These are phyloP conservation scores for Wickerhamiella sorbophila DNA, from an alignment of 805 yeast genomes.

Conservation along the genomic window DNA sequence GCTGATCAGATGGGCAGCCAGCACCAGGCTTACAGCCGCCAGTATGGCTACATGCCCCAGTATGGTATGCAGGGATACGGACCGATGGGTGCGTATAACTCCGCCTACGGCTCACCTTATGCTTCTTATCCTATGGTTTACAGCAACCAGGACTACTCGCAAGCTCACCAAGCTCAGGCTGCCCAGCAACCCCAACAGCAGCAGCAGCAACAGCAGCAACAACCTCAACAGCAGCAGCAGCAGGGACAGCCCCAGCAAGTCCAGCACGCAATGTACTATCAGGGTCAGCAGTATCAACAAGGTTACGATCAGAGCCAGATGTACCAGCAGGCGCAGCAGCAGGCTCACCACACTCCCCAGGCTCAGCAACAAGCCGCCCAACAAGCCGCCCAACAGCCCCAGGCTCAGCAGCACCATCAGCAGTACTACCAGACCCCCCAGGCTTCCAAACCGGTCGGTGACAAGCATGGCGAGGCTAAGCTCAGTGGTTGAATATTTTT, in stretches of 20 bases:
- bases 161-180: conserved; percentile 2
- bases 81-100: conserved; percentile 2
- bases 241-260: conserved; percentile 1
- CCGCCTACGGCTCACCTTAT: conserved; percentile 5
- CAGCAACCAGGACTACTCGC: conserved; percentile 5
- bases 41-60: conserved; percentile 5
- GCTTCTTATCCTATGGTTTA: conserved; percentile 8
- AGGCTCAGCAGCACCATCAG: conserved; percentile 2
- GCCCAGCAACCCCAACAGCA: conserved; percentile 1
- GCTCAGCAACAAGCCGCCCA: background rate
- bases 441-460: background rate
- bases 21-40: conserved; percentile 3
- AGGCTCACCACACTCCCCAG: background rate
- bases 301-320: conserved; percentile 1
- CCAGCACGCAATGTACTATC: conserved; percentile 3
- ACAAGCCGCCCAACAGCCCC: background rate
- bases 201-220: conserved; percentile 2
- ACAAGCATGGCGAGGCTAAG: background rate
- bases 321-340: conserved; percentile 1
- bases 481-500: background rate
- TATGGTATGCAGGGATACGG: conserved; percentile 8
- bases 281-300: background rate
- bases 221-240: conserved; percentile 5
- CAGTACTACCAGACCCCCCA: background rate
- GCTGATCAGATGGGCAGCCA: background rate